These are phyloP conservation scores for Diplodia seriata DNA, from an alignment of 2,329 filamentous ascomycete genomes.

Conservation along the genomic window DNA sequence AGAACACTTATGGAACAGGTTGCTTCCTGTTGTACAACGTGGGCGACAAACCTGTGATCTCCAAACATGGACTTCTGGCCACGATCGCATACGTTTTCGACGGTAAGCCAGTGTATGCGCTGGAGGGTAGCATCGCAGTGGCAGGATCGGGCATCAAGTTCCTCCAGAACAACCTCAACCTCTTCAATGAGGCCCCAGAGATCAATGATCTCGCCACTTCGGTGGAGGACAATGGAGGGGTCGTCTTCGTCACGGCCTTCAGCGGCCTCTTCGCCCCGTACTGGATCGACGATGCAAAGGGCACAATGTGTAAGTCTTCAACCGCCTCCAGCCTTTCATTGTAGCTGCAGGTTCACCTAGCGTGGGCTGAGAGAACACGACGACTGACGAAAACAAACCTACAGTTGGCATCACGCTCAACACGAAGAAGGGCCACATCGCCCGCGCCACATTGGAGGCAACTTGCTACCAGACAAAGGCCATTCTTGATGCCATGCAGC, in stretches of 20 bases:
- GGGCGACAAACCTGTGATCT: slow-evolving; percentile 83
- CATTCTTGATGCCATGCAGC: slow-evolving; percentile 89
- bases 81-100: slow-evolving; percentile 88
- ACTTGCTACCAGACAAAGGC: slow-evolving; percentile 93
- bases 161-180: slow-evolving; percentile 69
- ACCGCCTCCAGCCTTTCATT: background rate
- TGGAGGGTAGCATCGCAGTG: slow-evolving; percentile 85
- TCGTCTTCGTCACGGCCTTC: slow-evolving; percentile 87
- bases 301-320: slow-evolving; percentile 68
- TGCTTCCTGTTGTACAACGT: slow-evolving; percentile 92
- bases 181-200: slow-evolving; percentile 67
- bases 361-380: background rate
- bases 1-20: slow-evolving; percentile 91
- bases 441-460: slow-evolving; percentile 86
- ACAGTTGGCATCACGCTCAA: slow-evolving; percentile 85
- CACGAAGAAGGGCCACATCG: slow-evolving; percentile 85
- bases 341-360: background rate
- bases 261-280: slow-evolving; percentile 91
- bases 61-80: slow-evolving; percentile 80
- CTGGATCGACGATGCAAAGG: slow-evolving; percentile 92
- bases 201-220: slow-evolving; percentile 69
- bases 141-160: slow-evolving; percentile 79
- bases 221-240: slow-evolving; percentile 79
- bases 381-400: background rate
- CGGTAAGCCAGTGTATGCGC: slow-evolving; percentile 75